Base-by-base conservation (phyloP, 768 basidiomycete genomes). In the Pulveroboletus ravenelii region DNA sequence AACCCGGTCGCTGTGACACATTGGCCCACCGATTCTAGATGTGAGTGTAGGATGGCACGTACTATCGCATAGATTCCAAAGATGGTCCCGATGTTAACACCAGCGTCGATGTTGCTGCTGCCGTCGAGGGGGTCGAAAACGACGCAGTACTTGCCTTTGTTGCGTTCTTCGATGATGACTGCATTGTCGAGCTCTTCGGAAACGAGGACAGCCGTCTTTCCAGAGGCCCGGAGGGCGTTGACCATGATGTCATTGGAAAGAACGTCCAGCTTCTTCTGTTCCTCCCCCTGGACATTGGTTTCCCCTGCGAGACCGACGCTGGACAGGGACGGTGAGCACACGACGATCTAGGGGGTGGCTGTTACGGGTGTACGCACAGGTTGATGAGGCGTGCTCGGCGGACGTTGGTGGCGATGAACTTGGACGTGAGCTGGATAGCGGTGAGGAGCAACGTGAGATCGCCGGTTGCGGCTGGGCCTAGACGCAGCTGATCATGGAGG, bases 241-340 rank as follows among this genome's bases (percentile, higher is more conserved):
- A 98, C 81, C 96, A 99, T 98, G 78, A 99, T 99, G 68, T 99
- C 94, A 68, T 99, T 97, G 13, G 93, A 89, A 30, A 96, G 76
- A n/a, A 96, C 86, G 64, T 96, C 94, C 47, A 99, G 79, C 73
- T 99, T 99, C 79, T 99, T 99, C 78, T 99, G 96, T 65, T 98
- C 96, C 69, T 98, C 96, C 18, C 96, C 96, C 71, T 94, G 92
- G 8, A 94, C 87, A 65, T 99, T 99, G 25, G 89, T 89, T 65
- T 94, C 93, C 14, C 96, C 96, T 14, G 96, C 96, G 18, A 95
- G 78, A 30, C 96, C 96, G 58, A 99, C 87, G n/a, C 93, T 95
- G 62, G 29, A 30, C n/a, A 23, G 45, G 34, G 17, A 37, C 4
- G 36, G 41, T 52, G 18, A 55, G 52, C 35, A 30, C 25, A 34